These are phyloP conservation scores for Posidonia oceanica DNA, from an alignment of 116 monocot species.

Conservation along the genomic window DNA sequence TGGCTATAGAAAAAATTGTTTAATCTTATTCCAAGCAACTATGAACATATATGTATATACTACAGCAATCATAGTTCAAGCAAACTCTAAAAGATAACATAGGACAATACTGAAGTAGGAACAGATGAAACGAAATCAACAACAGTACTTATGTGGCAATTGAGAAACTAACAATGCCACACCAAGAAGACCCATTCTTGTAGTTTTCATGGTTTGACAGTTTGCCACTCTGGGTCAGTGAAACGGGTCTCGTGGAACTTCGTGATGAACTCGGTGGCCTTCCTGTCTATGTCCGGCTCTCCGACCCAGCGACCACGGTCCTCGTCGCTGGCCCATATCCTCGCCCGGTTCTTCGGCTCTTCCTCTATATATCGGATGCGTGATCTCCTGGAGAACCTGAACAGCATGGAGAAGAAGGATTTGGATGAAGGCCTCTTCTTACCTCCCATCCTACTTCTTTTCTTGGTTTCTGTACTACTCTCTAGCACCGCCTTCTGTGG, in stretches of 20 bases:
- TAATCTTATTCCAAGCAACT: too few species aligned
- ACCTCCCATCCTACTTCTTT: constrained; percentile 9
- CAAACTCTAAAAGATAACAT: too few species aligned
- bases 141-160: not conserved
- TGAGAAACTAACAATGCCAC: not conserved
- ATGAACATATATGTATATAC: too few species aligned
- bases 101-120: too few species aligned
- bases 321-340: constrained; percentile 22
- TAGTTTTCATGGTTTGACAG: constrained; percentile 3
- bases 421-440: constrained; percentile 13
- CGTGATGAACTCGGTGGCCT: constrained; percentile 16
- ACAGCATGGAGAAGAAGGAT: constrained; percentile 17
- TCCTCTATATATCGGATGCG: not conserved
- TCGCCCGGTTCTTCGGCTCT: constrained; percentile 5
- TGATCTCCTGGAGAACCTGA: not conserved
- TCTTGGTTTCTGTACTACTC: not conserved
- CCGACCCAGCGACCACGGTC: constrained; percentile 14
- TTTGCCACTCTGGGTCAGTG: constrained; percentile 13
- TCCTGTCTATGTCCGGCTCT: constrained; percentile 22
- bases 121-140: not conserved
- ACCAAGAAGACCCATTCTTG: not conserved
- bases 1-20: too few species aligned
- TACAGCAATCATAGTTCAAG: too few species aligned
- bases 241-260: constrained; percentile 13
- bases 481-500: too few species aligned